Base-by-base conservation (phyloP, 805 yeast species). In the Teunomyces atbi region DNA sequence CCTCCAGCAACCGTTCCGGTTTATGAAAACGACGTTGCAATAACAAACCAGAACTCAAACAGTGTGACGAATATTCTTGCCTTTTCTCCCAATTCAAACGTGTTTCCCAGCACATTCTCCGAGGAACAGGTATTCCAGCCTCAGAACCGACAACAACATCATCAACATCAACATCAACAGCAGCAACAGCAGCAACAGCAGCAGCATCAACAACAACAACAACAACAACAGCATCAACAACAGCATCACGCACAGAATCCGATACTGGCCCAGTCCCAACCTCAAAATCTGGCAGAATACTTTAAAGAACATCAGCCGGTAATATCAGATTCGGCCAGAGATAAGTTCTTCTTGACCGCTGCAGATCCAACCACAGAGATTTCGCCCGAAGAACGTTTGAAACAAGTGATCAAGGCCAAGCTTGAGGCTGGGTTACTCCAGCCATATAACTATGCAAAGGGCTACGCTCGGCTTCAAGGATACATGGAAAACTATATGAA, bases 311-410 rank as follows among this genome's bases (percentile, higher is more conserved):
- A 62, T 48, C 71, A 66, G 43, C 77, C 77, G 1, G 66, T 70
- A 33, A 73, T 80, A 3, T 78, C 84, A 0, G 92, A 87, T 46
- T 83, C 94, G 2, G 96, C 97, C 1, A 77, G 89, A 52, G 97
- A 91, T 61, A 90, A 90, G 64, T 92, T 92, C 66, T 91, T 92
- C 69, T 69, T 92, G 41, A 92, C 97, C 0, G 98, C 98, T 0
- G 97, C 97, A 0, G 98, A 92, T 62, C 98, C 98, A 4, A 87
- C 96, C 0, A 89, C 92, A 2, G 97, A 89, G 53, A 85, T 87
- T 30, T 87, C 96, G 0, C 96, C 97, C 0, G 97, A 91, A 60
- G 97, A 90, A 60, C 76, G 97, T 49, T 73, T 92, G 54, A 89
- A 89, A 59, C 95, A 90, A 61, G 97, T 92, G 8, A 91, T 92